Evolutionary conservation across 2,329 filamentous ascomycete species (phyloP).

Genomic region (Stemphylium lycopersici): DNA sequence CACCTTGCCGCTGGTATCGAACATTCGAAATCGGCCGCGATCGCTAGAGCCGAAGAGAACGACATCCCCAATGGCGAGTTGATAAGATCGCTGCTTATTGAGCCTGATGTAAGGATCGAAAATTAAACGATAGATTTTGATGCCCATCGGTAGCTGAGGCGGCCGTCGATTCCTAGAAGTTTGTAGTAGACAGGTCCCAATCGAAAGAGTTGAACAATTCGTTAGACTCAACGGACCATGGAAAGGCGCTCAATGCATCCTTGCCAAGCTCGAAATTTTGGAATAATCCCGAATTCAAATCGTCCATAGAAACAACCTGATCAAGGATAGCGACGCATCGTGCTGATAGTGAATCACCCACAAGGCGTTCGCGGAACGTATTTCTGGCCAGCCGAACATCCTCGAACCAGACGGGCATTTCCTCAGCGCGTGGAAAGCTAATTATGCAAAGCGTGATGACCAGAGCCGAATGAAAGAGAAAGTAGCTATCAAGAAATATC

Average conservation of each 20-base stretch:
- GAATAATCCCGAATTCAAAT: slow-evolving; percentile 22
- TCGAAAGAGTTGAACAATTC: slow-evolving; percentile 34
- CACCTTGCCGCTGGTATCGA: slow-evolving; percentile 35
- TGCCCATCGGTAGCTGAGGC: neutral
- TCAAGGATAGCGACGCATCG: slow-evolving; percentile 34
- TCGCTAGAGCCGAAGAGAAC: slow-evolving; percentile 31
- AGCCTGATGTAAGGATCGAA: slow-evolving; percentile 25
- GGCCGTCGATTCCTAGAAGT: slow-evolving; percentile 11
- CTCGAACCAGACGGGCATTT: slow-evolving; percentile 24
- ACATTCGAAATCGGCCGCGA: slow-evolving; percentile 23
- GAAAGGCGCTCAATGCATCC: slow-evolving; percentile 30
- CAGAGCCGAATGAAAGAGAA: slow-evolving; percentile 34
- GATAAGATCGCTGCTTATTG: slow-evolving; percentile 28
- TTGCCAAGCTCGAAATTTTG: slow-evolving; percentile 26
- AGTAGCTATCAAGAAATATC: slow-evolving; percentile 19
- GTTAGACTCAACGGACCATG: slow-evolving; percentile 34
- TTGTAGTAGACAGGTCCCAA: slow-evolving; percentile 29
- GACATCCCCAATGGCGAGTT: slow-evolving; percentile 33
- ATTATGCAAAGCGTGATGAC: slow-evolving; percentile 34
- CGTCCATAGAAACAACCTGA: slow-evolving; percentile 29
- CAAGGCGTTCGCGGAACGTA: slow-evolving; percentile 29
- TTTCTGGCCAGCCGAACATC: slow-evolving; percentile 29
- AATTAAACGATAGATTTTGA: slow-evolving; percentile 13
- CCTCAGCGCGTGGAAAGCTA: slow-evolving; percentile 27
- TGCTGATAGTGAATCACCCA: slow-evolving; percentile 32